Base-by-base conservation (phyloP, 441 rosid genomes). In the Raphanus hybrid region DNA sequence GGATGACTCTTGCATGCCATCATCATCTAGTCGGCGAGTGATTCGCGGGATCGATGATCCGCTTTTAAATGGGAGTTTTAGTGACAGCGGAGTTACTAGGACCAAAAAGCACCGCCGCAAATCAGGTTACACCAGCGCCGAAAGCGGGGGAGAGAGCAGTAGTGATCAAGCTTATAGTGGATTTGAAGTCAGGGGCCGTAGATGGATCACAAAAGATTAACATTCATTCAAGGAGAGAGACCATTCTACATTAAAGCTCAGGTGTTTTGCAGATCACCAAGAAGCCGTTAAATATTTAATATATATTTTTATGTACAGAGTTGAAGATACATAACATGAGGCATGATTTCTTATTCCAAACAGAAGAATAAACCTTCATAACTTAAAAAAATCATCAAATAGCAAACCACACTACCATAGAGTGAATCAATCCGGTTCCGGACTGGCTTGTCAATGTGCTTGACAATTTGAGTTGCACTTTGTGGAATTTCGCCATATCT, bases 41-140 rank as follows among this genome's bases (percentile, higher is more conserved):
- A 96, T 96, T 74, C 92, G 89, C 0, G 99, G 99, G 6, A 96
- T 96, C n/a, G 98, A 94, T 63, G 99, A 96, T 81, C 98, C 99
- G 32, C 90, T 96, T 81, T 83, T 96, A 78, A 89, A 87, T 63
- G 98, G 99, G 73, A 92, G 98, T 83, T 54, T 87, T 78, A 92
- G 99, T 77, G 98, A 96, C 73, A 91, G 95, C 43, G 94, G 90
- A 6, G 81, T 88, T 34, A 68, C 87, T 60, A 87, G 82, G 81
- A 89, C 84, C 76, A 96, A 90, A 83, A 94, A 91, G 84, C 90
- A 88, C 64, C 87, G 90, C n/a, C 80, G 85, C 8, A 92, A 88
- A 77, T 83, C 98, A 5, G 98, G 93, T 64, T 82, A 89, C 75
- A 82, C 92, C 1, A 90, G 98, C 39, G 95, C 86, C 15, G 99